A percentile compares a stretch with the other conserved stretches of the same genome.
phyloP scores from a whole-genome alignment of 2,329 filamentous ascomycete genomes.

The Chrysoporthe austroafricana region DNA sequence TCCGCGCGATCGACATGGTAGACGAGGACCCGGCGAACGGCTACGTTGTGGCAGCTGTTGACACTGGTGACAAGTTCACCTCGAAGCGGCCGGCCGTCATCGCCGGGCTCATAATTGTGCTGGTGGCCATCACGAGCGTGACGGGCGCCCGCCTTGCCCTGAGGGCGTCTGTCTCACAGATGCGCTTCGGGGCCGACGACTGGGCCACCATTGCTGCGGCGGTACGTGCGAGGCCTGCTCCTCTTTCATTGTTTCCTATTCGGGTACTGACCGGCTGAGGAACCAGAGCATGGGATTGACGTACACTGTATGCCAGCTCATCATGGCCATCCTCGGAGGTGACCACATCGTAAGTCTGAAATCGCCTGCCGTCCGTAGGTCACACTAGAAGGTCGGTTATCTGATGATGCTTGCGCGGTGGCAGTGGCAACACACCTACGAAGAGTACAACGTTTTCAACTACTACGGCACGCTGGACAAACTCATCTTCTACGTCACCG shows the following conservation, averaged over 20 bases:
- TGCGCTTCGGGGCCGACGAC: constrained; percentile 41
- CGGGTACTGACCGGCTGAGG: not conserved
- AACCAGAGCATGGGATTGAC: constrained; percentile 21
- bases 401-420: not conserved
- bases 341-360: constrained; percentile 19
- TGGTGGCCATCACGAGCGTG: constrained; percentile 36
- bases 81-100: constrained; percentile 36
- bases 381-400: constrained; percentile 29
- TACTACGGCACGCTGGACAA: constrained; percentile 33
- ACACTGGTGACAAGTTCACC: constrained; percentile 32
- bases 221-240: constrained; percentile 30
- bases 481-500: constrained; percentile 36
- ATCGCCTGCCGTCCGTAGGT: constrained; percentile 31
- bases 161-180: constrained; percentile 32
- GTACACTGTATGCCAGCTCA: constrained; percentile 18
- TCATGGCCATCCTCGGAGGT: constrained; percentile 5
- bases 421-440: constrained; percentile 40
- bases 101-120: constrained; percentile 35
- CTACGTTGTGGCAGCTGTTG: constrained; percentile 30
- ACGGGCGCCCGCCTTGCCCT: constrained; percentile 37
- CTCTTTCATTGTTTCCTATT: not conserved
- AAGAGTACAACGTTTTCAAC: constrained; percentile 36
- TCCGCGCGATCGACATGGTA: constrained; percentile 30
- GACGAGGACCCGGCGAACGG: constrained; percentile 31
- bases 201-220: constrained; percentile 39